phyloP scores from a whole-genome alignment of 2,329 filamentous ascomycete species.

The Epicoccum sorghinum region DNA sequence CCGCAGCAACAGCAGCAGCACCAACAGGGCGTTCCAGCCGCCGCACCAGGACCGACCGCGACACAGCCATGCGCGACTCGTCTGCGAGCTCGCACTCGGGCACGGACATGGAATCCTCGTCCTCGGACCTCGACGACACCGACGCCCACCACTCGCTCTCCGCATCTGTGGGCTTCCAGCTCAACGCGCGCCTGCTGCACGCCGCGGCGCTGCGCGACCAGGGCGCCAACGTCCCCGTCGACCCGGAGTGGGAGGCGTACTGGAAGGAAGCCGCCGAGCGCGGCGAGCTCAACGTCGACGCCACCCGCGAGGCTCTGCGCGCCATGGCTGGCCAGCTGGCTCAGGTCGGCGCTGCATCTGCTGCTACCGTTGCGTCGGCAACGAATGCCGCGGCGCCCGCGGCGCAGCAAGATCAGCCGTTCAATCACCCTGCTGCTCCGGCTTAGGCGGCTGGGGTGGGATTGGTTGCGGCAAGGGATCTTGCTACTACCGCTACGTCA shows the following conservation, averaged over 20 bases:
- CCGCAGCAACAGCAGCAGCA: too few relatives aligned
- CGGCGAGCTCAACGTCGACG: conserved; percentile 52
- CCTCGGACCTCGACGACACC: conserved; percentile 21
- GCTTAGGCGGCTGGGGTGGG: too few relatives aligned
- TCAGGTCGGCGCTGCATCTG: conserved; percentile 23
- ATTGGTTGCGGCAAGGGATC: too few relatives aligned
- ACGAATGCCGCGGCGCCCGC: background rate
- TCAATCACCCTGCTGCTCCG: too few relatives aligned
- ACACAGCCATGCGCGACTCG: background rate
- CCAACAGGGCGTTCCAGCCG: too few relatives aligned
- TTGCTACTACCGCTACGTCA: too few relatives aligned
- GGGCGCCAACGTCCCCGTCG: conserved; percentile 66
- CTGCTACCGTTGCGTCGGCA: too few relatives aligned
- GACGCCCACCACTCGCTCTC: conserved; percentile 52
- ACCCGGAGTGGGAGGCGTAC: conserved; percentile 78
- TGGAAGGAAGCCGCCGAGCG: conserved; percentile 72
- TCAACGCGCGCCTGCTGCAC: conserved; percentile 68
- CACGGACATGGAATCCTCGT: too few relatives aligned
- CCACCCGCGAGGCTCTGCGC: conserved; percentile 39
- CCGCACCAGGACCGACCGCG: background rate
- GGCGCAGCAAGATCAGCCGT: too few relatives aligned
- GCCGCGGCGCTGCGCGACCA: conserved; percentile 68
- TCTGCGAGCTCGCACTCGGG: too few relatives aligned
- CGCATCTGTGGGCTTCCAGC: conserved; percentile 58
- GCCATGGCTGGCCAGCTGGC: conserved; percentile 40